These are phyloP conservation scores for Colletotrichum tanaceti DNA, from an alignment of 2,329 filamentous ascomycete species.

Conservation along the genomic window DNA sequence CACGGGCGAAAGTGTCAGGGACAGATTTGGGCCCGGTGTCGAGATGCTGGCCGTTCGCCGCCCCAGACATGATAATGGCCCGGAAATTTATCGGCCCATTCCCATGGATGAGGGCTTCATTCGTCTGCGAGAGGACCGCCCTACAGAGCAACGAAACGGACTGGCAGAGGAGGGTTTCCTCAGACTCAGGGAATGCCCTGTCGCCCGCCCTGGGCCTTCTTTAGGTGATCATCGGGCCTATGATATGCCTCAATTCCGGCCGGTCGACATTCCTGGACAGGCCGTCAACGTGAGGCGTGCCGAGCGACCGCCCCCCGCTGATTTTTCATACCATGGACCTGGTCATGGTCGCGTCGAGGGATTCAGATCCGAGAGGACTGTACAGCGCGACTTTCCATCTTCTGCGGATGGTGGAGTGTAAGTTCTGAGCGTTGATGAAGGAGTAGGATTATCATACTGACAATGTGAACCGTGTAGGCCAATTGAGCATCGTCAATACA, in stretches of 20 bases:
- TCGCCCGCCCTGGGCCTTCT: conserved; percentile 1
- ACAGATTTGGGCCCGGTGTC: conserved; percentile 35
- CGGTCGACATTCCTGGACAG: conserved; percentile 12
- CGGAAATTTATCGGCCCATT: neutral
- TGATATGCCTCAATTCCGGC: neutral
- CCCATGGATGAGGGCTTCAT: conserved; percentile 34
- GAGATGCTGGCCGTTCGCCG: conserved; percentile 39
- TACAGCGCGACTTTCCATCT: conserved; percentile 17
- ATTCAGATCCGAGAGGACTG: neutral
- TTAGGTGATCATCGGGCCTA: neutral
- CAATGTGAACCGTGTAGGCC: neutral
- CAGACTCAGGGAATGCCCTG: conserved; percentile 28
- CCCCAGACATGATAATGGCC: conserved; percentile 24
- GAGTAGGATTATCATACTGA: neutral
- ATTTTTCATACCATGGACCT: conserved; percentile 8
- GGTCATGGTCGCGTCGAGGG: conserved; percentile 4
- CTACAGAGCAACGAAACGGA: conserved; percentile 9
- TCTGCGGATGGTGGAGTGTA: conserved; percentile 19
- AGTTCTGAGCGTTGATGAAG: neutral
- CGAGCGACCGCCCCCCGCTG: conserved; percentile 7
- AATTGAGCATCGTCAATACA: conserved; percentile 32
- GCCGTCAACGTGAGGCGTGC: conserved; percentile 30
- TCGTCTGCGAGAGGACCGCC: conserved; percentile 28
- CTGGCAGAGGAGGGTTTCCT: conserved; percentile 36
- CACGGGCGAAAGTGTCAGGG: conserved; percentile 51